Conservation (phyloP, 148 eudicot species). For the Mesembryanthemum crystallinum region DNA sequence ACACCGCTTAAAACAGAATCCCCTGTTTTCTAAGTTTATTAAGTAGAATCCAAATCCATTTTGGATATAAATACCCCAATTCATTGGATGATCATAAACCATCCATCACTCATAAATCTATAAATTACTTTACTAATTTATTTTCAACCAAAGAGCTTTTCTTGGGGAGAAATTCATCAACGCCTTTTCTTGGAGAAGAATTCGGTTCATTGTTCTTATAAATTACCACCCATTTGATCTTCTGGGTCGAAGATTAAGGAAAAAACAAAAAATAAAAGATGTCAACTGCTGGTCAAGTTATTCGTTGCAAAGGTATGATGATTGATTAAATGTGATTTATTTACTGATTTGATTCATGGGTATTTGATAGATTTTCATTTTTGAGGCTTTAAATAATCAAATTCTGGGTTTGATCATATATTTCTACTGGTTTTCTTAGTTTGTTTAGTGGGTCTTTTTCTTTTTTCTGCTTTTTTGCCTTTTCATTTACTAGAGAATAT, state of each 20-base stretch:
- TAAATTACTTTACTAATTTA: too few species aligned
- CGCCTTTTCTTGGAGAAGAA: not conserved
- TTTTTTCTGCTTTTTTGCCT: too few species aligned
- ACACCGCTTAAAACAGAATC: not conserved
- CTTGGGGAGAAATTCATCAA: not conserved
- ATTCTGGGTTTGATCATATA: too few species aligned
- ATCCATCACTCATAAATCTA: too few species aligned
- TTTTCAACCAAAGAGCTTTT: not conserved
- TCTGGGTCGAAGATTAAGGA: not conserved
- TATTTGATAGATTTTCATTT: not conserved
- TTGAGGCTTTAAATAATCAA: too few species aligned
- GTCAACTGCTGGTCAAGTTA: constrained; percentile 43
- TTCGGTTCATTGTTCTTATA: not conserved
- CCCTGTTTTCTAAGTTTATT: not conserved
- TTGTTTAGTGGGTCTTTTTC: too few species aligned
- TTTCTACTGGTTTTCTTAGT: too few species aligned
- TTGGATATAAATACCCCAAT: not conserved
- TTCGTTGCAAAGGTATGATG: constrained; percentile 44
- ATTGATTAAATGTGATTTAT: not conserved
- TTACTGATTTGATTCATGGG: not conserved
- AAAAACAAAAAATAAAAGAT: constrained; percentile 4
- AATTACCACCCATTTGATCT: not conserved
- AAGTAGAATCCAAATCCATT: not conserved
- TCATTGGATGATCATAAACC: not conserved
- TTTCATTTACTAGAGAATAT: too few species aligned